Conservation (phyloP, 805 yeast genomes). For the Kuraishia molischiana region DNA sequence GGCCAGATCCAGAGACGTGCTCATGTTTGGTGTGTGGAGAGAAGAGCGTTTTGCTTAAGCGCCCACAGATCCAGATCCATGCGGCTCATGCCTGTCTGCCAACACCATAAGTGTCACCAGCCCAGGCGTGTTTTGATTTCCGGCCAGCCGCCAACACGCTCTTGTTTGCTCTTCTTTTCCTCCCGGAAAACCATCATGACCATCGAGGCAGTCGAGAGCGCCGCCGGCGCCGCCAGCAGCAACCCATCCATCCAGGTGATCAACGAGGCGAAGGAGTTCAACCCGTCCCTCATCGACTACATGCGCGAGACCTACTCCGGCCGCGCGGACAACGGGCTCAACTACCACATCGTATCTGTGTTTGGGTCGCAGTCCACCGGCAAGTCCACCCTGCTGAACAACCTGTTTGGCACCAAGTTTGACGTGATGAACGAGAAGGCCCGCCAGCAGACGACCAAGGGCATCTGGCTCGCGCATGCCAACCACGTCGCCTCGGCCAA, state of each 20-base stretch:
- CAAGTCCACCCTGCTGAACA: constrained; percentile 84
- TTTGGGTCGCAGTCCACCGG: constrained; percentile 98
- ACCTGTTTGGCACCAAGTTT: constrained; percentile 75
- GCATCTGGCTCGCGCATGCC: constrained; percentile 68
- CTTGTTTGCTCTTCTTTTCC: background rate
- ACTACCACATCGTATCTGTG: constrained; percentile 87
- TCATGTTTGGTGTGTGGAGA: too few species aligned
- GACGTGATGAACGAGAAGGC: constrained; percentile 86
- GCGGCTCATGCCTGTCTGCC: too few species aligned
- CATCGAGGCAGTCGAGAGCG: background rate
- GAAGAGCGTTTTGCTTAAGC: too few species aligned
- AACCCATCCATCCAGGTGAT: constrained; percentile 45
- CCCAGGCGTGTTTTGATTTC: too few species aligned
- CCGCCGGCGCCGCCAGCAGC: background rate
- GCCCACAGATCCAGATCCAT: too few species aligned
- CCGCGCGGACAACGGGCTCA: constrained; percentile 40
- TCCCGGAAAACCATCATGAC: background rate
- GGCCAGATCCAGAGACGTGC: too few species aligned
- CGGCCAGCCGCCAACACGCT: too few species aligned
- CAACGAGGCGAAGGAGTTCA: constrained; percentile 50
- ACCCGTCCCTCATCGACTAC: constrained; percentile 19
- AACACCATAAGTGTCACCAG: too few species aligned
- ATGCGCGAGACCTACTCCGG: constrained; percentile 14
- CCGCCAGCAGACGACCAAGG: constrained; percentile 87
- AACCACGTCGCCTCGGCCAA: constrained; percentile 22